phyloP scores from a whole-genome alignment of 1,139 yeast species.

The Scheffersomyces lignicola region DNA sequence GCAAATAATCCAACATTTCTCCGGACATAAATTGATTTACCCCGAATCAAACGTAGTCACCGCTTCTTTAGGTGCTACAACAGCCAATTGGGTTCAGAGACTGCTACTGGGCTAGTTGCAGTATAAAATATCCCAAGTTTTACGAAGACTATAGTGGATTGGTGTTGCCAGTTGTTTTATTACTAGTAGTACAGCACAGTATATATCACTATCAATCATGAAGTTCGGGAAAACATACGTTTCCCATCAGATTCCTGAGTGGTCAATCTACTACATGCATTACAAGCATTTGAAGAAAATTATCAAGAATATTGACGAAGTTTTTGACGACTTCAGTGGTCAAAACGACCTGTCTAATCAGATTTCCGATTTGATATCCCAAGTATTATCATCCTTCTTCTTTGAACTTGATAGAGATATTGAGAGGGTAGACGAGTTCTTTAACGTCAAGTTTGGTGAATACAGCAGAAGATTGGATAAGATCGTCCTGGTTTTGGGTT shows the following conservation, averaged over 20 bases:
- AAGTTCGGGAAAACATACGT: slow-evolving; percentile 82
- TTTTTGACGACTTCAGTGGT: slow-evolving; percentile 14
- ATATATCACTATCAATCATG: no score
- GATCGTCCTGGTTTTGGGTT: slow-evolving; percentile 38
- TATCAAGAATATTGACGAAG: slow-evolving; percentile 54
- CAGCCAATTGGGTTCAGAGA: no score
- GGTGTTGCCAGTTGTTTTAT: no score
- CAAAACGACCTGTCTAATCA: slow-evolving; percentile 5
- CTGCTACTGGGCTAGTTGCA: no score
- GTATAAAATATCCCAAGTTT: no score
- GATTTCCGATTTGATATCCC: slow-evolving; percentile 26
- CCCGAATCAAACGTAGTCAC: no score
- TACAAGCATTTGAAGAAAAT: slow-evolving; percentile 82
- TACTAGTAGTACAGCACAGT: no score
- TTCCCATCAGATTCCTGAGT: slow-evolving; percentile 90
- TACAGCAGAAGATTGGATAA: slow-evolving; percentile 67
- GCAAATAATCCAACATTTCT: not conserved
- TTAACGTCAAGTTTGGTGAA: slow-evolving; percentile 69
- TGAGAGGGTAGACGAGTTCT: slow-evolving; percentile 79
- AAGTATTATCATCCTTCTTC: slow-evolving; percentile 64
- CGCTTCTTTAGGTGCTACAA: no score
- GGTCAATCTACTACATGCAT: slow-evolving; percentile 80
- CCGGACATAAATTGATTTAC: no score
- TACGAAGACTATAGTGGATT: no score
- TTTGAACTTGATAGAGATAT: slow-evolving; percentile 78